Evolutionary conservation across 2,329 filamentous ascomycete species (phyloP), one percentile per base, ranked within the genome.

Genomic region (Aureobasidium sp.): DNA sequence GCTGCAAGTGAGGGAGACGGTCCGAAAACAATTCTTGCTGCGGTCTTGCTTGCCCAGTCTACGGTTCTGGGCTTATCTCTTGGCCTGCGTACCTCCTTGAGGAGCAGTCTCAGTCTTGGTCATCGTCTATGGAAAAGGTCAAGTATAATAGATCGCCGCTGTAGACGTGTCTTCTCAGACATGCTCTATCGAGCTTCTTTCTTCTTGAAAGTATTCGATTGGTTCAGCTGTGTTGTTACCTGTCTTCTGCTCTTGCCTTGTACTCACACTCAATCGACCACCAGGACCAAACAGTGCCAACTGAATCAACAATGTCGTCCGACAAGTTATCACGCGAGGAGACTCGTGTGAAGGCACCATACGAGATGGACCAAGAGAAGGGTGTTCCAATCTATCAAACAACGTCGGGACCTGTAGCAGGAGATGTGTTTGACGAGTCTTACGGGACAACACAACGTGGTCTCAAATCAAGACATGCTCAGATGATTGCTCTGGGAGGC

Each of bases 401-500:
- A 8, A 34, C 30, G 14, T 48, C 54, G 6, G 42, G 59, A n/a
- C 42, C 53, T 14, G 63, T 67, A 59, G 64, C 63, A 29, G 42
- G 64, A 27, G 67, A 68, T 27, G 63, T 69, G 10, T 61, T 68
- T 6, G 68, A 67, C 45, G 61, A 58, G 39, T 68, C 71, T 9
- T 73, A 69, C 63, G 71, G 75, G 48, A 68, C 66, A 8, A 77
- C 75, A 10, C 69, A 76, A 36, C 66, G 75, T 64, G 74, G 75
- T 7, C 67, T 77, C 59, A 76, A 75, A 62, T 74, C 71, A 54
- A 61, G 72, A 53, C 72, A 74, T 67, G 69, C 69, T 14, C 72
- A 73, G 51, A 73, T 70, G 69, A 69, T 70, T 51, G 70, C 71
- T 14, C 60, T 73, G 27, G 71, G 70, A 25, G 71, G 70, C 21